Base-by-base conservation (phyloP, 768 basidiomycete genomes). In the Galerina sulciceps region DNA sequence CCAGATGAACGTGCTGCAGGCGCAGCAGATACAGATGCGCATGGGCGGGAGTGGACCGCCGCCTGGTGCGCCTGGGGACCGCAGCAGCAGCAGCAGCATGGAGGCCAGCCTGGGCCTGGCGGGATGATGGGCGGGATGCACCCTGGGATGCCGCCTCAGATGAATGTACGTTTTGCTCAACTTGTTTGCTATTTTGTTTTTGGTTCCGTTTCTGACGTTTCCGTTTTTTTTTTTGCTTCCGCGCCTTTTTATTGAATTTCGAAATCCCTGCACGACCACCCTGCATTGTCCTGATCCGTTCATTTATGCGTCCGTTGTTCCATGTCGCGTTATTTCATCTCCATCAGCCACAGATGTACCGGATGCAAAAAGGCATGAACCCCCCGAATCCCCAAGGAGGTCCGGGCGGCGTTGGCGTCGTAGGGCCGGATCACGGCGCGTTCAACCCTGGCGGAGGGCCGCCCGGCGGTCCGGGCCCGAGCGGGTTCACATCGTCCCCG, bases 121-220 rank as follows among this genome's bases (percentile, higher is more conserved):
- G 57, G 49, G 47, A 38, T 60, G 40, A 52, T 60, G 59, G 54
- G 49, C 22, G 44, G 44, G 34, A 49, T 47, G 60, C 51, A 49
- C 23, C 46, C 51, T n/a, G 60, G 50, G 20, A 41, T 44, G 41
- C 58, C 55, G 54, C 41, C 23, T 18, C 59, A 60, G 48, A 55
- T 55, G 54, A 49, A 55, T 47, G 55, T 61, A 34, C 35, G 43
- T 10, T 10, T 17, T 55, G n/a, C n/a, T n/a, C n/a, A n/a, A n/a
- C 6, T 55, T 22, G 13, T 37, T 13, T 31, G 34, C 44, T 47
- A 9, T 17, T 6, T 45, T 38, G 36, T 55, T 46, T 35, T 42
- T 23, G 13, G 26, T 31, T 31, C 26, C 26, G 26, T 31, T n/a
- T 31, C 26, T 31, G 26, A 31, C 26, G 26, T 31, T 31, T 31